Conservation (phyloP, 768 basidiomycete species). For the Amanita rimosa region DNA sequence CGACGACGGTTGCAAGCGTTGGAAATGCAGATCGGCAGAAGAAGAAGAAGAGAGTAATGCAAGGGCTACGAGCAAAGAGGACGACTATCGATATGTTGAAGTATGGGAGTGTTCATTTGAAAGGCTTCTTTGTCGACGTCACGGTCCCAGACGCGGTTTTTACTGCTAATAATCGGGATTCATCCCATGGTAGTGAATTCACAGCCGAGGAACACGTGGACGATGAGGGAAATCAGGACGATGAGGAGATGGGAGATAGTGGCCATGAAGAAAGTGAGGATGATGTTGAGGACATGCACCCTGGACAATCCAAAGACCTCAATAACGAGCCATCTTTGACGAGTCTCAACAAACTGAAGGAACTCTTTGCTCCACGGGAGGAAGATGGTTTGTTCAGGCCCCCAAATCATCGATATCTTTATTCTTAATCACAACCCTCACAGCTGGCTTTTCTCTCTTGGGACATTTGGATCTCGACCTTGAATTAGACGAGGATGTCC, state of each 20-base stretch:
- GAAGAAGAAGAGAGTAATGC: too few species aligned
- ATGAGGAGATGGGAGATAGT: conserved; percentile 8
- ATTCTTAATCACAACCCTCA: not conserved
- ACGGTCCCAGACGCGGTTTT: not conserved
- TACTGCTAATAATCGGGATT: not conserved
- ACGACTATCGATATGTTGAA: conserved; percentile 62
- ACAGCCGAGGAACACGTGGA: conserved; percentile 10
- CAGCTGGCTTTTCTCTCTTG: conserved; percentile 67
- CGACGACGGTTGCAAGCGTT: conserved; percentile 15
- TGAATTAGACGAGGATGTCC: conserved; percentile 52
- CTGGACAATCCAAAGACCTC: not conserved
- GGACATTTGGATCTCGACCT: conserved; percentile 65
- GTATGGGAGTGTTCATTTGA: conserved; percentile 62
- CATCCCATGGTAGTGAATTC: conserved; percentile 4
- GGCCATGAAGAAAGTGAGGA: conserved; percentile 7
- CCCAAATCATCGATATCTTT: not conserved
- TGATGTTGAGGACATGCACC: conserved; percentile 6
- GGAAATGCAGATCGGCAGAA: not conserved
- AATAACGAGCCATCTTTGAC: conserved; percentile 1
- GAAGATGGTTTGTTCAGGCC: conserved; percentile 39
- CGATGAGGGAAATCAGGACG: conserved; percentile 8
- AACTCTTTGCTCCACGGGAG: conserved; percentile 62
- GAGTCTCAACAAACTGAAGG: conserved; percentile 39
- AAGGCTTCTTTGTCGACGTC: conserved; percentile 53
- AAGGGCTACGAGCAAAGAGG: conserved; percentile 42